A percentile compares a stretch with the other conserved stretches of the same genome.
Conservation (phyloP, 139 green algal genomes). For the Micromonas commoda region DNA sequence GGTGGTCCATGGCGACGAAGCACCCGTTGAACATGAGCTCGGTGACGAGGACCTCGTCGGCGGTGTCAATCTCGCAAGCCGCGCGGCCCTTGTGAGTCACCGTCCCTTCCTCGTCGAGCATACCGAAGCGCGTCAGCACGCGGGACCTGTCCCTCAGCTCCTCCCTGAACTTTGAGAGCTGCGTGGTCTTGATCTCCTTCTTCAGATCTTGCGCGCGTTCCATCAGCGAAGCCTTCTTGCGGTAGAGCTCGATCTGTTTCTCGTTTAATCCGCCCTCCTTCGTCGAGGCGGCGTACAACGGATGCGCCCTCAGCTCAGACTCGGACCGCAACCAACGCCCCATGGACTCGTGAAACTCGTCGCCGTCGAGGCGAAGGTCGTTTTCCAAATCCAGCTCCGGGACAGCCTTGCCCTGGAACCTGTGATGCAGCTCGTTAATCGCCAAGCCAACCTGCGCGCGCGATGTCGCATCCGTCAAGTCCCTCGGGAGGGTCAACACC, state of each 20-base stretch:
- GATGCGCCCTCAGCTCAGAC: too few relatives aligned
- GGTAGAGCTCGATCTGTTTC: conserved; percentile 1
- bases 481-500: neutral
- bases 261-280: neutral
- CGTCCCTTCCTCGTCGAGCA: conserved; percentile 63
- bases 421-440: conserved; percentile 14
- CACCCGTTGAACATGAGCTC: conserved; percentile 77
- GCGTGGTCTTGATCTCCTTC: neutral
- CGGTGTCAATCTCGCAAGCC: conserved; percentile 65
- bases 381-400: conserved; percentile 11
- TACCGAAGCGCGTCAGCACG: conserved; percentile 78
- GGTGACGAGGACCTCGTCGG: conserved; percentile 69
- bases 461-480: neutral
- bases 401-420: neutral
- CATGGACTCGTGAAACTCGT: too few relatives aligned
- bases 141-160: conserved; percentile 39
- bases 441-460: conserved; percentile 5
- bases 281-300: neutral
- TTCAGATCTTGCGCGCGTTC: neutral
- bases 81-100: conserved; percentile 64
- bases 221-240: conserved; percentile 10
- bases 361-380: neutral
- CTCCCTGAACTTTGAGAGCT: conserved; percentile 25
- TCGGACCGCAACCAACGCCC: too few relatives aligned
- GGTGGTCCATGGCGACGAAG: conserved; percentile 50